Base-by-base conservation (phyloP, 2,329 filamentous ascomycete species). In the Penicillium digitatum region DNA sequence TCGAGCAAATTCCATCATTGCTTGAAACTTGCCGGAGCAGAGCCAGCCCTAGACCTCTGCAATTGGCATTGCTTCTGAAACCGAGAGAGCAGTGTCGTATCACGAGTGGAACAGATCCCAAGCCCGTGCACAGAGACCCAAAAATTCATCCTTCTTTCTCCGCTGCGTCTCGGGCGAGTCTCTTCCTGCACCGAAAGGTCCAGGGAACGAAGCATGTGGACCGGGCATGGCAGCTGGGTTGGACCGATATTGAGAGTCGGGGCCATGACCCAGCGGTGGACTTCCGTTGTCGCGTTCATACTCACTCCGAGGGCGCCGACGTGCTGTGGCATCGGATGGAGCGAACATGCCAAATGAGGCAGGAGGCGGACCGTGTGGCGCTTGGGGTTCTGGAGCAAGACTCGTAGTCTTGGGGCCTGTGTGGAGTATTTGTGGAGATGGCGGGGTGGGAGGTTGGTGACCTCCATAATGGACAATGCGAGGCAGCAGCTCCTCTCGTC, bases 31-130 rank as follows among this genome's bases (percentile, higher is more conserved):
- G 20, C 29, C 22, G 1, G 44, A 16, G 37, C 20, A 49, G 4
- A 29, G 26, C 35, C 8, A n/a, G 31, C n/a, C 29, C 22, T n/a
- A 29, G 12, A 20, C 26, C 29, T 29, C 26, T 22, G 10, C 26
- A 47, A 46, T 18, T 46, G 35, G 20, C 27, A n/a, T 22, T 37
- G 24, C n/a, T 34, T 46, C 31, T 31, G 35, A 31, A 8, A 20
- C 32, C 14, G 16, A 29, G n/a, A 37, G 18, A 47, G 42, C 16
- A 10, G 38, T 11, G 14, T 26, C 16, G 32, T 32, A 56, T 83
- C 77, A 96, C 59, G 91, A 96, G 78, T 97, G 94, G 75, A 97
- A 96, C 27, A 99, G 76, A 76, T 99, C 94, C 94, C 94, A 99
- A 9, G 94, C 94, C 67, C 90, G 82, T 63, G 90, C 86, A 71